A percentile compares a stretch with the other conserved stretches of the same genome.
Conservation (phyloP, 176 grass and related monocot species). For the Oryza longistaminata region DNA sequence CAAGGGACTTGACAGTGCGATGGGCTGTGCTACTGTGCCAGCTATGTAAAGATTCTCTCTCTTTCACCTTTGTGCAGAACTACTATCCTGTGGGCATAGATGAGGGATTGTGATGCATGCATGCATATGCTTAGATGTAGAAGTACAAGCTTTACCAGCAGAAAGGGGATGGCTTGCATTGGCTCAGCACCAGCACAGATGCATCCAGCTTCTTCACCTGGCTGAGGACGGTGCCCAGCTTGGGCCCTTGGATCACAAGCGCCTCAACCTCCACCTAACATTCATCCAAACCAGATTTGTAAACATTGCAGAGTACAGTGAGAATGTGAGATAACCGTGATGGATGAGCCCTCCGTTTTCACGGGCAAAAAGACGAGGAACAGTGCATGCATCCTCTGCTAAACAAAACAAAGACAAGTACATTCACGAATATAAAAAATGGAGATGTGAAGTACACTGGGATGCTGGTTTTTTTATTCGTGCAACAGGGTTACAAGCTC, state of each 20-base stretch:
- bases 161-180: slow-evolving; percentile 65
- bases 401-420: slow-evolving; percentile 24
- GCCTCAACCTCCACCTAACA: slow-evolving; percentile 81
- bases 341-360: slow-evolving; percentile 23
- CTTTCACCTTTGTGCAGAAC: neutral
- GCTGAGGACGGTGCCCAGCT: slow-evolving; percentile 66
- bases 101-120: neutral
- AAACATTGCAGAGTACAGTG: neutral
- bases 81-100: slow-evolving; percentile 3
- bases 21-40: slow-evolving; percentile 23
- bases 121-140: slow-evolving; percentile 2
- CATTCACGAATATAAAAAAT: neutral
- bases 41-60: slow-evolving; percentile 34
- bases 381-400: slow-evolving; percentile 19
- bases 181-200: slow-evolving; percentile 73
- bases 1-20: neutral
- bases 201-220: slow-evolving; percentile 92
- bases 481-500: neutral
- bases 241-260: slow-evolving; percentile 74
- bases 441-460: slow-evolving; percentile 24
- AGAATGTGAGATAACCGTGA: slow-evolving; percentile 19
- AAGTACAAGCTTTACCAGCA: slow-evolving; percentile 52
- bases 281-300: slow-evolving; percentile 7
- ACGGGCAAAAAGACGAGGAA: slow-evolving; percentile 35
- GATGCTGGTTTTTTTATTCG: neutral